A percentile compares a stretch with the other conserved stretches of the same genome.
Conservation (phyloP, 2,329 filamentous ascomycete species). For the Fusarium pseudocircinatum region DNA sequence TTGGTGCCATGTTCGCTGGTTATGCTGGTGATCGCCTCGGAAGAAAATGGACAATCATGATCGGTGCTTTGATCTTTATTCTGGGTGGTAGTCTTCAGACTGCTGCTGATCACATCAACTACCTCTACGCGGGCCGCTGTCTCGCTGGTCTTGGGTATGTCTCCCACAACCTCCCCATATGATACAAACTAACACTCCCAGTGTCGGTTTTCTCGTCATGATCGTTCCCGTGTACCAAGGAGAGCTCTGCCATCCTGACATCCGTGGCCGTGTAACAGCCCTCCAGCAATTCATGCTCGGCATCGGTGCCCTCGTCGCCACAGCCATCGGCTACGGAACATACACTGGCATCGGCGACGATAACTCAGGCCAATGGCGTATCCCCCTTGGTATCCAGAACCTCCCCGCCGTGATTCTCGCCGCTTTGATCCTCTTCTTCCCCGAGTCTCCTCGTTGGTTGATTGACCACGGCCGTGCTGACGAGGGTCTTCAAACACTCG, state of each 20-base stretch:
- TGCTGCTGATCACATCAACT: conserved; percentile 65
- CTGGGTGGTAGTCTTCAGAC: conserved; percentile 79
- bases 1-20: conserved; percentile 73
- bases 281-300: conserved; percentile 85
- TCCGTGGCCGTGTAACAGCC: conserved; percentile 76
- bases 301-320: conserved; percentile 71
- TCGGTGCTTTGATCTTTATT: conserved; percentile 75
- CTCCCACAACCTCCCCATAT: neutral
- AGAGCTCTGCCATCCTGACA: conserved; percentile 79
- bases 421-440: conserved; percentile 33
- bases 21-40: conserved; percentile 71
- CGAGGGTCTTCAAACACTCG: conserved; percentile 71
- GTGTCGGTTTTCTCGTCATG: conserved; percentile 40
- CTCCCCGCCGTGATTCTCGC: conserved; percentile 28
- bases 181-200: neutral
- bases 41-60: conserved; percentile 74
- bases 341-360: neutral
- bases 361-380: conserved; percentile 30
- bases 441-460: conserved; percentile 50
- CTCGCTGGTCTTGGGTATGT: conserved; percentile 67
- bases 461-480: conserved; percentile 73
- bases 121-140: conserved; percentile 75
- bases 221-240: conserved; percentile 73
- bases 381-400: conserved; percentile 31
- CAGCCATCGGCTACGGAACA: conserved; percentile 21